phyloP scores from a whole-genome alignment of 208 protist species.

The Leishmania amazonensis region DNA sequence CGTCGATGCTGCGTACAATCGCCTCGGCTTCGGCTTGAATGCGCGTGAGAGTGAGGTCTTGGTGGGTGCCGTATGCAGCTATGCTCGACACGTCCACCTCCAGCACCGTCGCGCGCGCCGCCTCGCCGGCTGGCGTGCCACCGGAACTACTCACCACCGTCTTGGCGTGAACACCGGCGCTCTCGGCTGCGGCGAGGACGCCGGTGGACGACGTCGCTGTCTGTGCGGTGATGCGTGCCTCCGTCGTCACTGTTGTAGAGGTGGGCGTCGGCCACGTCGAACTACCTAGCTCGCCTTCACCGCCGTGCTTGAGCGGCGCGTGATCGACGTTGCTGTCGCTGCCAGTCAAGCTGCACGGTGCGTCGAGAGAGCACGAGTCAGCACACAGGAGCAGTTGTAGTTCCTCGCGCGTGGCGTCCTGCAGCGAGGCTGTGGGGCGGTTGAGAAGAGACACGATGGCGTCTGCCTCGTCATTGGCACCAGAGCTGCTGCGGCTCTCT shows the following conservation, averaged over 20 bases:
- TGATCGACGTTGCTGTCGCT: neutral
- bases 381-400: conserved; percentile 33
- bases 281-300: neutral
- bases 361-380: conserved; percentile 23
- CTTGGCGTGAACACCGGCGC: neutral
- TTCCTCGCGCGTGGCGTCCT: conserved; percentile 22
- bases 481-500: neutral
- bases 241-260: conserved; percentile 1
- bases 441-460: neutral
- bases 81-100: conserved; percentile 54
- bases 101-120: conserved; percentile 40
- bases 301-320: neutral
- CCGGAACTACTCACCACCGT: neutral
- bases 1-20: conserved; percentile 39
- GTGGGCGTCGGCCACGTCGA: conserved; percentile 10
- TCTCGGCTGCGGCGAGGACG: neutral
- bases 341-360: neutral
- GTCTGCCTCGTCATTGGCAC: neutral
- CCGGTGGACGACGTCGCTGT: neutral
- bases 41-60: conserved; percentile 55
- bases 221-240: neutral
- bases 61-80: conserved; percentile 57
- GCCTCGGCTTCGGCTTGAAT: conserved; percentile 49
- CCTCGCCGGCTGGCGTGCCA: conserved; percentile 1
- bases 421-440: conserved; percentile 4